A percentile compares a stretch with the other conserved stretches of the same genome.
Conservation (phyloP, 2,329 filamentous ascomycete species). For the Neophaeococcomyces mojaviensis region DNA sequence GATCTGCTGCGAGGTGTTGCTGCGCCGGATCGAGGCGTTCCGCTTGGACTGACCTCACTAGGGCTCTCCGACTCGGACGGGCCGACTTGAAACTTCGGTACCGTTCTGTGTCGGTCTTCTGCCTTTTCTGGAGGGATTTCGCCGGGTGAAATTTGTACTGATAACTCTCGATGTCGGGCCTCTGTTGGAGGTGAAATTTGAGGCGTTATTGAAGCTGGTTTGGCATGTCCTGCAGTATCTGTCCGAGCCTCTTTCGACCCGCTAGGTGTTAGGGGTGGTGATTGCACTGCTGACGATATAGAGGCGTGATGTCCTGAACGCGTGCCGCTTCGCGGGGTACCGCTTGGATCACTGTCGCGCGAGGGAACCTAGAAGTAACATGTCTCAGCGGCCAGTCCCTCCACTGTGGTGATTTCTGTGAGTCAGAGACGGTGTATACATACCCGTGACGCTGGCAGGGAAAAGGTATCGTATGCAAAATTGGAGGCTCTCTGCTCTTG, state of each 20-base stretch:
- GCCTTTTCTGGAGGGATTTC: constrained; percentile 2
- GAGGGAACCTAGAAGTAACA: constrained; percentile 27
- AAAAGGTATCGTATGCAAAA: constrained; percentile 85
- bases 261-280: constrained; percentile 81
- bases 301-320: constrained; percentile 48
- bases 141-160: constrained; percentile 27
- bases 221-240: constrained; percentile 27
- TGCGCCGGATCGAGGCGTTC: constrained; percentile 38
- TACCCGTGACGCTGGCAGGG: constrained; percentile 56
- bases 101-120: constrained; percentile 32
- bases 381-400: not conserved
- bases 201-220: constrained; percentile 42
- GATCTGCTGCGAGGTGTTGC: constrained; percentile 39
- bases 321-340: constrained; percentile 48
- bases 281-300: constrained; percentile 68
- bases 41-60: constrained; percentile 55
- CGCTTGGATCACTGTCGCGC: constrained; percentile 54
- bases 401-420: not conserved
- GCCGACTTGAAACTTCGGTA: constrained; percentile 50
- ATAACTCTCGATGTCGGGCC: constrained; percentile 26
- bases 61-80: constrained; percentile 49
- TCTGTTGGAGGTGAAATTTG: constrained; percentile 47
- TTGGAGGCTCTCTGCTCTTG: constrained; percentile 79
- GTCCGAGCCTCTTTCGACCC: constrained; percentile 55
- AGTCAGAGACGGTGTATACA: constrained; percentile 18